Evolutionary conservation across 2,329 filamentous ascomycete species (phyloP), one percentile per base, ranked within the genome.

Genomic region (Phialophora tarda): DNA sequence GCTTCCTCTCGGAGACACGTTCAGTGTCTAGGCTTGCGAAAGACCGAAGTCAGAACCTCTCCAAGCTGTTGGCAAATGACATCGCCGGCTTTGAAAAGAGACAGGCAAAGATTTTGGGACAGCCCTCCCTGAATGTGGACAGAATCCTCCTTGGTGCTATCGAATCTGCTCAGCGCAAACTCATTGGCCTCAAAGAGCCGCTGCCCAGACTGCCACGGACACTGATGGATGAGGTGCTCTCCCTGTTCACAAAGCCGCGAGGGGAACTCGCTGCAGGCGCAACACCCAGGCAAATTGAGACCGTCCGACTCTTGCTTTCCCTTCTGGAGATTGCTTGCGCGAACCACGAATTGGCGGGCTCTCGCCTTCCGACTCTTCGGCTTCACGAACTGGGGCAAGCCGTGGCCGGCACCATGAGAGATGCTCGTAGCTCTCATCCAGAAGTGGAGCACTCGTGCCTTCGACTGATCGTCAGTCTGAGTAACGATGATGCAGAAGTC

Each of bases 401-500:
- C 26, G 48, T 72, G 23, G 65, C 67, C 0, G 54, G 53, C 26
- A 51, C 72, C 24, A 60, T 70, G 63, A 53, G 47, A 17, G 30
- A 53, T 23, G 61, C 65, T 50, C 62, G 62, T 48, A 50, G 66
- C 12, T 51, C 47, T 38, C 58, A 68, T 14, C 65, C 60, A n/a
- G 58, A 67, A 14, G 60, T 71, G 21, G 63, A 77, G 56, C 73
- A 75, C 10, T 75, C 79, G 23, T 79, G 87, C 30, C 80, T 94
- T 55, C 88, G 91, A 64, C 83, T 97, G 3, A 89, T 91, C 41
- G 85, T 97, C 69, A 96, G 96, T 73, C 84, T 93, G 58, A 95
- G 93, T 8, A 97, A 97, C 79, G 91, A 92, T 72, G 91, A 91
- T 68, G 79, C 85, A 0, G 81, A 82, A 14, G 88, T 91, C 12